Conservation (phyloP, 805 yeast species). For the Candida pseudofarinosa region DNA sequence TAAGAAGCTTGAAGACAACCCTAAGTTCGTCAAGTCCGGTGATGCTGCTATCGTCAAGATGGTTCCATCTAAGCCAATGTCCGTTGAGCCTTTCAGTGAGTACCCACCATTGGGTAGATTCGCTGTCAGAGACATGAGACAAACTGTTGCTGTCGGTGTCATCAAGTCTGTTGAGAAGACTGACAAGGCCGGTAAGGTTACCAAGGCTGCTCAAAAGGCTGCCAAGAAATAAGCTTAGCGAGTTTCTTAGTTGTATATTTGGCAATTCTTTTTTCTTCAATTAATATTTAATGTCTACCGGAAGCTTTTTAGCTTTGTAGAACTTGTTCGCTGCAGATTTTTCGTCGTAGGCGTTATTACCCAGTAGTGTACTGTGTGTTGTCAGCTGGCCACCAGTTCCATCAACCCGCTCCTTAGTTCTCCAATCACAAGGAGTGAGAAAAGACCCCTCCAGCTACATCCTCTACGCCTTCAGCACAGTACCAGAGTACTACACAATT, state of each 20-base stretch:
- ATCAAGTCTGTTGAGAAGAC: conserved; percentile 65
- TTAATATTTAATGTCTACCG: not conserved
- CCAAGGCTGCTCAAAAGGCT: conserved; percentile 47
- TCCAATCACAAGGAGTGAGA: too few species aligned
- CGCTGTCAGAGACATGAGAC: conserved; percentile 98
- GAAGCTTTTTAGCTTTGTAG: too few species aligned
- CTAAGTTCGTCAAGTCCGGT: conserved; percentile 36
- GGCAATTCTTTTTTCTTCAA: not conserved
- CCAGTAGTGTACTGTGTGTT: too few species aligned
- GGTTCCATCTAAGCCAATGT: conserved; percentile 43
- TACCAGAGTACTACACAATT: too few species aligned
- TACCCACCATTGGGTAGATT: conserved; percentile 45
- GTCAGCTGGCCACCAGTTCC: too few species aligned
- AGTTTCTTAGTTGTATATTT: not conserved
- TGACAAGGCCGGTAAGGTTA: conserved; percentile 47
- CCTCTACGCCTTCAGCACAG: too few species aligned
- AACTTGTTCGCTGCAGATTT: too few species aligned
- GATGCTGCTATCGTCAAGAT: conserved; percentile 39
- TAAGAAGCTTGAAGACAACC: conserved; percentile 30
- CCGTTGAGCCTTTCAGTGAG: conserved; percentile 42
- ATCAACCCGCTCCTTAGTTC: too few species aligned
- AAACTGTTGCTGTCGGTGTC: conserved; percentile 99
- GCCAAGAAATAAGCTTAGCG: conserved; percentile 38
- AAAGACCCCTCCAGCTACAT: too few species aligned
- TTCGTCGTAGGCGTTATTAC: too few species aligned